Percentiles rank a stretch among this genome's conserved stretches.
phyloP scores from a whole-genome alignment of 2,329 filamentous ascomycete genomes.

The Calonectria pseudoreteaudii region DNA sequence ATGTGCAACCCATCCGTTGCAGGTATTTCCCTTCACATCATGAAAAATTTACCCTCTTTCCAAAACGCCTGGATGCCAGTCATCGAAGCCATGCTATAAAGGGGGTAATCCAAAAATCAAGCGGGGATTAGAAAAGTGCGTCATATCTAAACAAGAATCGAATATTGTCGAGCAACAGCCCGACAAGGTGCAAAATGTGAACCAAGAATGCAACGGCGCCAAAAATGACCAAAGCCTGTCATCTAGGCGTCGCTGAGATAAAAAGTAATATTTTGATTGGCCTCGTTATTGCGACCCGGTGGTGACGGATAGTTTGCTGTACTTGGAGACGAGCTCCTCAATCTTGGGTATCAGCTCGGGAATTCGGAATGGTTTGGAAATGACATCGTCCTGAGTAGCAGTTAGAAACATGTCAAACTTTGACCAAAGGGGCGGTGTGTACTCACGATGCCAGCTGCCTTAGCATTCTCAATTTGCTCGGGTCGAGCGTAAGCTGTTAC shows the following conservation, averaged over 20 bases:
- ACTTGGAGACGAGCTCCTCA: slow-evolving; percentile 63
- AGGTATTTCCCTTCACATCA: slow-evolving; percentile 14
- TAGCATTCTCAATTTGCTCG: slow-evolving; percentile 79
- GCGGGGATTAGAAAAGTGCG: slow-evolving; percentile 23
- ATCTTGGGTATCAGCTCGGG: slow-evolving; percentile 78
- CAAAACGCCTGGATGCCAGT: slow-evolving; percentile 36
- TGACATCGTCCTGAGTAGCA: slow-evolving; percentile 73
- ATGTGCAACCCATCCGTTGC: slow-evolving; percentile 5
- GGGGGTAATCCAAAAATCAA: slow-evolving; percentile 25
- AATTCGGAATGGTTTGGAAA: slow-evolving; percentile 84
- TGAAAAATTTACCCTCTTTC: slow-evolving; percentile 27
- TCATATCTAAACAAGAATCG: slow-evolving; percentile 31
- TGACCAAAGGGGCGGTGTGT: not conserved
- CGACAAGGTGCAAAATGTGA: not conserved
- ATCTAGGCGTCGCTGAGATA: not conserved
- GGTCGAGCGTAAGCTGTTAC: slow-evolving; percentile 84
- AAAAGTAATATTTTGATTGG: not conserved
- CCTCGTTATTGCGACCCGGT: slow-evolving; percentile 10
- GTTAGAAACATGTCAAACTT: slow-evolving; percentile 15
- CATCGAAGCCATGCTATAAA: slow-evolving; percentile 31
- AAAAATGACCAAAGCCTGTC: slow-evolving; percentile 1
- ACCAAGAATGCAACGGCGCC: slow-evolving; percentile 15
- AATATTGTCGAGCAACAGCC: not conserved
- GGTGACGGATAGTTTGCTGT: slow-evolving; percentile 48
- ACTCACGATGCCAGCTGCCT: slow-evolving; percentile 79